These are phyloP conservation scores for Fraxinus albicans DNA, from an alignment of 305 asterid genomes.

Conservation along the genomic window DNA sequence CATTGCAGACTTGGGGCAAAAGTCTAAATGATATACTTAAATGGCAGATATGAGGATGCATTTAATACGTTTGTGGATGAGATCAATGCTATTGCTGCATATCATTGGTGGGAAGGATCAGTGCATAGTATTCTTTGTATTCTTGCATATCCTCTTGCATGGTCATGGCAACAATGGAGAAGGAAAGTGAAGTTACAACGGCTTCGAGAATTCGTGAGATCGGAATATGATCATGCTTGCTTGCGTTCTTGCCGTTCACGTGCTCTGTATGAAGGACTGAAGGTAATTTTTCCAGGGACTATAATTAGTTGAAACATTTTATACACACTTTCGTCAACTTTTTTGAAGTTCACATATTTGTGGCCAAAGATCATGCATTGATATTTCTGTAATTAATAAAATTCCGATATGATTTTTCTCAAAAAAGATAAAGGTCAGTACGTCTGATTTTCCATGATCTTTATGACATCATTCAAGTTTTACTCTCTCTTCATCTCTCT, in stretches of 20 bases:
- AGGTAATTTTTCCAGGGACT: conserved; percentile 49
- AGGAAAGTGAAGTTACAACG: conserved; percentile 85
- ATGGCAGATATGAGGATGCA: conserved; percentile 89
- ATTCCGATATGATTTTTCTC: background rate
- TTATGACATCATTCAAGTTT: background rate
- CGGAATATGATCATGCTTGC: conserved; percentile 98
- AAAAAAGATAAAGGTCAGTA: background rate
- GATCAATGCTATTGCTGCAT: conserved; percentile 82
- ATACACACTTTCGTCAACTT: conserved; percentile 13
- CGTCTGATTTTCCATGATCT: background rate
- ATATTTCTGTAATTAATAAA: background rate
- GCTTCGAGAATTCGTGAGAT: conserved; percentile 91
- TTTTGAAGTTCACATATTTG: background rate
- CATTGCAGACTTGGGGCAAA: conserved; percentile 3
- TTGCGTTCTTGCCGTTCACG: conserved; percentile 99
- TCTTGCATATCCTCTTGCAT: conserved; percentile 89
- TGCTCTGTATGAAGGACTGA: conserved; percentile 95
- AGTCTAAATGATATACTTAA: conserved; percentile 21
- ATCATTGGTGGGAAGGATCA: conserved; percentile 99
- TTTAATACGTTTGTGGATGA: conserved; percentile 91
- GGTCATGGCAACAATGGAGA: conserved; percentile 99
- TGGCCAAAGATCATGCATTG: background rate
- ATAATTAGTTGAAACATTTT: background rate
- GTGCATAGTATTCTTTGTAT: conserved; percentile 80
- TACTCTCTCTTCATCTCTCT: background rate